phyloP scores from a whole-genome alignment of 2,329 filamentous ascomycete species.

The Colletotrichum truncatum region DNA sequence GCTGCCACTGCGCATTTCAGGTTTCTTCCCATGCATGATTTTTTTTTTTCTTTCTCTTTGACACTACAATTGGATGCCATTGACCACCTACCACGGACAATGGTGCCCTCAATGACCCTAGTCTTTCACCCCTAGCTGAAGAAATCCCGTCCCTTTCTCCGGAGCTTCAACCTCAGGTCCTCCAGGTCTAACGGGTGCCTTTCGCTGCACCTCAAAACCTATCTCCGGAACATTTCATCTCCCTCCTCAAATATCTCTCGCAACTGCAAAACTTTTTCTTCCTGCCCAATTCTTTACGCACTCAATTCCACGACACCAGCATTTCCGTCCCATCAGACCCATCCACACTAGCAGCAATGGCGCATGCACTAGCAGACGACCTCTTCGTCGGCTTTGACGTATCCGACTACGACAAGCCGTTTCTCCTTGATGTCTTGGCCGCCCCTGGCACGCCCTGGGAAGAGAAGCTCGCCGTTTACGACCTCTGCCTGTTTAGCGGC shows the following conservation, averaged over 20 bases:
- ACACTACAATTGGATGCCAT: conserved; percentile 16
- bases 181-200: not conserved
- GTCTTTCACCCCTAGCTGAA: not conserved
- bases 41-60: conserved; percentile 6
- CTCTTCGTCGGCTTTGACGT: conserved; percentile 43
- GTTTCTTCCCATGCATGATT: conserved; percentile 12
- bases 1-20: not conserved
- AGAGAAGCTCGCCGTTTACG: conserved; percentile 39
- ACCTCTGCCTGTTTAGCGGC: conserved; percentile 42
- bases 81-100: conserved; percentile 17
- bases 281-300: conserved; percentile 3
- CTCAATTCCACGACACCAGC: not conserved
- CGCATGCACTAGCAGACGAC: conserved; percentile 12
- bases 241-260: conserved; percentile 7
- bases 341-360: conserved; percentile 19
- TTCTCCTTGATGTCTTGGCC: conserved; percentile 42
- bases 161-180: conserved; percentile 13
- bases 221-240: conserved; percentile 13
- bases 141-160: not conserved
- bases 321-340: not conserved
- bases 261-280: not conserved
- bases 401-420: conserved; percentile 39
- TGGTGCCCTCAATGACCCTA: conserved; percentile 12
- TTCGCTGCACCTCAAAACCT: conserved; percentile 7
- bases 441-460: conserved; percentile 34